Conservation (phyloP, 805 yeast genomes). For the Priceomyces haplophilus region DNA sequence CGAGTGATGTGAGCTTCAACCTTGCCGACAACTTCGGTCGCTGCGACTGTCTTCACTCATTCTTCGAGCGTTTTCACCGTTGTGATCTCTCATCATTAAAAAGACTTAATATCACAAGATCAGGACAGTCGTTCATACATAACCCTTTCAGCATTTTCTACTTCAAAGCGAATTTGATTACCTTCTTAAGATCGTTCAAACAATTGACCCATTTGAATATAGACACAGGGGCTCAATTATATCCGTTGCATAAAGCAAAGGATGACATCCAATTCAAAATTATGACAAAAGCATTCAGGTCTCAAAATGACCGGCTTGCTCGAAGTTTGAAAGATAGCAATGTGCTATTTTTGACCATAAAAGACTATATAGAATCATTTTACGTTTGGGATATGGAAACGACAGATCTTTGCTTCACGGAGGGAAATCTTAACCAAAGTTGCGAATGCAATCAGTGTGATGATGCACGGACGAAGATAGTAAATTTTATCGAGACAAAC, state of each 20-base stretch:
- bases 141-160: conserved; percentile 9
- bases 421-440: conserved; percentile 1
- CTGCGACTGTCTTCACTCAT: conserved; percentile 8
- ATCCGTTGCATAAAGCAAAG: conserved; percentile 6
- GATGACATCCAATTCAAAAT: not conserved
- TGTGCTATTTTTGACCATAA: conserved; percentile 1
- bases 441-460: conserved; percentile 6
- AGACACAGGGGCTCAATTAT: conserved; percentile 8
- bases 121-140: conserved; percentile 5
- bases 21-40: not conserved
- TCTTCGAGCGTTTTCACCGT: conserved; percentile 4
- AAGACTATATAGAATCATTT: conserved; percentile 11
- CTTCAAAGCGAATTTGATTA: conserved; percentile 7
- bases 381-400: conserved; percentile 10
- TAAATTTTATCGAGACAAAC: conserved; percentile 8
- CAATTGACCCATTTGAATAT: conserved; percentile 4
- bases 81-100: not conserved
- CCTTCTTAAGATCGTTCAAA: not conserved
- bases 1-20: not conserved
- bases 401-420: not conserved
- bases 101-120: conserved; percentile 2
- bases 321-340: not conserved
- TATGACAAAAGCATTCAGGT: conserved; percentile 1
- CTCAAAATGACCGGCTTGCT: conserved; percentile 1
- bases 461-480: not conserved